These are phyloP conservation scores for Oxyria digyna DNA, from an alignment of 148 eudicot species.

Conservation along the genomic window DNA sequence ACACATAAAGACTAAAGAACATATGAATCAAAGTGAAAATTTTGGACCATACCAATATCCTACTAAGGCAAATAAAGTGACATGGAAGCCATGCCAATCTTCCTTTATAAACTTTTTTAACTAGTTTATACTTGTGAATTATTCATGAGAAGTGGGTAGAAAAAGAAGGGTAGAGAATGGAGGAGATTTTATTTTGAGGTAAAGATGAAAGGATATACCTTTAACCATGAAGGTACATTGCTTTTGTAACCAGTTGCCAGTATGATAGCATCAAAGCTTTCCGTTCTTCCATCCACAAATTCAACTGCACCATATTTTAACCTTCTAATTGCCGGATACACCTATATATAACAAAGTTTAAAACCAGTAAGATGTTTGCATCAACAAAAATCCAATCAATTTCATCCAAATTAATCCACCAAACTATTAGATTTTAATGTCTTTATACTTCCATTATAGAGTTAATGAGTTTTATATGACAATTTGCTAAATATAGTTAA, in stretches of 20 bases:
- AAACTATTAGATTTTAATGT: too few species aligned
- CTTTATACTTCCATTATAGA: too few species aligned
- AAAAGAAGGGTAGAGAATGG: not conserved
- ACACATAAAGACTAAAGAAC: not conserved
- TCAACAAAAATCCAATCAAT: not conserved
- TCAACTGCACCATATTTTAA: conserved; percentile 36
- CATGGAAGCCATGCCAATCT: not conserved
- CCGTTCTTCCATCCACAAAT: conserved; percentile 48
- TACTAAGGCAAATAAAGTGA: not conserved
- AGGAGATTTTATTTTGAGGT: not conserved
- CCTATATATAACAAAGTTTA: conserved; percentile 17
- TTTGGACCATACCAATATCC: not conserved
- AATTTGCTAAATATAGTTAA: not conserved
- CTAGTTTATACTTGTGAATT: not conserved
- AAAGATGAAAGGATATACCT: not conserved
- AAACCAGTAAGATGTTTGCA: not conserved
- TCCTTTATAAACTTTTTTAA: not conserved
- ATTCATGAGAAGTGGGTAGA: not conserved
- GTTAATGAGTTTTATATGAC: too few species aligned
- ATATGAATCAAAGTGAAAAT: not conserved
- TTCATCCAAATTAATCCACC: too few species aligned
- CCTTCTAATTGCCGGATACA: conserved; percentile 31
- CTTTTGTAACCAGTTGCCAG: conserved; percentile 14
- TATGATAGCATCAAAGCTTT: conserved; percentile 52
- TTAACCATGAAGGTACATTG: conserved; percentile 13